Evolutionary conservation across 2,329 filamentous ascomycete species (phyloP), one percentile per base, ranked within the genome.

Genomic region (Aspergillus hortae): DNA sequence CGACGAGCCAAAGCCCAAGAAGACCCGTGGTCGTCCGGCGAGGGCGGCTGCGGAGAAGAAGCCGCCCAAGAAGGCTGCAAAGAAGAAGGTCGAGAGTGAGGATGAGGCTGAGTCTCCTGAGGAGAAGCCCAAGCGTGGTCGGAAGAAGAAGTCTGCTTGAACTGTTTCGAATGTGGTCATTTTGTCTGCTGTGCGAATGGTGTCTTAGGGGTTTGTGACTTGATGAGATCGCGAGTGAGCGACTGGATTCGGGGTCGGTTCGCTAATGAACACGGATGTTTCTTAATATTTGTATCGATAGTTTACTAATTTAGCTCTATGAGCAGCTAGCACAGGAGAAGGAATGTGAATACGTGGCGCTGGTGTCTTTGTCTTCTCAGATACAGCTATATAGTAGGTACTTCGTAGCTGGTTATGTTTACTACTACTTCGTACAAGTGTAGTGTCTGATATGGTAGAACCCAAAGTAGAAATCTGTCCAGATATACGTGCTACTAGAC

Each of bases 61-160:
- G 36, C 33, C 46, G 21, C 15, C 52, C 12, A 45, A 53, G 40
- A 46, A 46, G 27, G 50, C 54, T 33, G 45, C 47, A 7, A 59
- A 52, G 46, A 50, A 55, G 33, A 55, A 52, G 12, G 42, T 33
- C 15, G 59, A 61, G 48, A 58, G 58, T 49, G 36, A 47, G 4
- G 57, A 56, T 4, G 42, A 58, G 2, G 51, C 51, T n/a, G 52
- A 56, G 21, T 27, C 52, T 43, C 54, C 19, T n/a, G 56, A 57
- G 17, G 56, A 60, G 38, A 64, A 58, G 50, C 56, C 61, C 10
- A 67, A 64, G 60, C 59, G 61, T 48, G 55, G 54, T 51, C 58
- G 59, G 54, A 61, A 55, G 55, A 60, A 59, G 55, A 60, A 56
- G 57, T 14, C 55, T 48, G 43, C 53, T 38, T 59, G 48, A 56